phyloP scores from a whole-genome alignment of 1,139 yeast genomes.

The Chernovozyma aurita region DNA sequence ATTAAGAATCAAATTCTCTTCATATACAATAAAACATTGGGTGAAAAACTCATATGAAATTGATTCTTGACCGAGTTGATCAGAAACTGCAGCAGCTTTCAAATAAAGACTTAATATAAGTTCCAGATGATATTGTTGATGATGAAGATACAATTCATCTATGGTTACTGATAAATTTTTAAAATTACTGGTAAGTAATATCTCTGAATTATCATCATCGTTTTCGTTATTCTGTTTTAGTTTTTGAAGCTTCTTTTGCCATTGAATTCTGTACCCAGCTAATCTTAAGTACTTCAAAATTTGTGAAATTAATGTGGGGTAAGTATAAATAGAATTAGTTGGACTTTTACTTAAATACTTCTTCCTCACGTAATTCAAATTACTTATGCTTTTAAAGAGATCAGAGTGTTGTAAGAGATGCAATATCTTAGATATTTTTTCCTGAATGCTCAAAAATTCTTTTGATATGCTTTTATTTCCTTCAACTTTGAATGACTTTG shows the following conservation, averaged over 20 bases:
- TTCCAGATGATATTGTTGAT: conserved; percentile 45
- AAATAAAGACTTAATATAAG: conserved; percentile 48
- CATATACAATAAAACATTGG: conserved; percentile 83
- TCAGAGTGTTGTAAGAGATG: conserved; percentile 51
- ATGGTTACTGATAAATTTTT: conserved; percentile 70
- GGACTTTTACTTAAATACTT: conserved; percentile 52
- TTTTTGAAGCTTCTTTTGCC: conserved; percentile 9
- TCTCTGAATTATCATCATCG: conserved; percentile 20
- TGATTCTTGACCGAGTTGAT: conserved; percentile 52
- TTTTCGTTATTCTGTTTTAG: conserved; percentile 13
- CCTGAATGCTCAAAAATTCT: conserved; percentile 53
- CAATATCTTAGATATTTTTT: conserved; percentile 65
- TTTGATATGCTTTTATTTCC: conserved; percentile 27
- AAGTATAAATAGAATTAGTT: conserved; percentile 56
- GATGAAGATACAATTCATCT: conserved; percentile 58
- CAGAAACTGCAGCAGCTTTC: conserved; percentile 65
- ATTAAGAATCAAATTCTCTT: conserved; percentile 52
- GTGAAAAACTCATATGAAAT: conserved; percentile 87
- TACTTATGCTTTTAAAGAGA: conserved; percentile 48
- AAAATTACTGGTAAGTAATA: conserved; percentile 50
- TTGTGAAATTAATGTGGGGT: conserved; percentile 67
- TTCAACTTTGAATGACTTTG: conserved; percentile 27
- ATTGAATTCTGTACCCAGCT: conserved; percentile 24
- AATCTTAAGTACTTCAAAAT: conserved; percentile 59
- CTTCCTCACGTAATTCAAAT: conserved; percentile 54